phyloP scores from a whole-genome alignment of 2,329 filamentous ascomycete species.

The Fusarium pseudocircinatum region DNA sequence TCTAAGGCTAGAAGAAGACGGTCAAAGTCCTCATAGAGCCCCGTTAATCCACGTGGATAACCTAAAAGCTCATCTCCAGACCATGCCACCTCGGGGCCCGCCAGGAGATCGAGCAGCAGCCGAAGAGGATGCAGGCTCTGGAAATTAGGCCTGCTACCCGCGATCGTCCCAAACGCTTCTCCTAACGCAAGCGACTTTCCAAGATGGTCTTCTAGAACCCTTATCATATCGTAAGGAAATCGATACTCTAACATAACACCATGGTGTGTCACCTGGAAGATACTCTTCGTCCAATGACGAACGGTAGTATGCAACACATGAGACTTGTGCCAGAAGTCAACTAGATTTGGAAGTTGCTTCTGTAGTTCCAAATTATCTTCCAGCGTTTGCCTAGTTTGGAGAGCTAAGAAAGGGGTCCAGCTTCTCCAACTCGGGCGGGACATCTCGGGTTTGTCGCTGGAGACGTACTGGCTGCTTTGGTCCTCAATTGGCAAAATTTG shows the following conservation, averaged over 20 bases:
- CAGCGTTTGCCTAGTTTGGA: accelerated
- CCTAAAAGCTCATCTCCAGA: accelerated
- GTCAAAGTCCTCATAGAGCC: accelerated
- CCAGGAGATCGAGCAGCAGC: accelerated
- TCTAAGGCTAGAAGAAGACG: accelerated
- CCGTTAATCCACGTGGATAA: accelerated
- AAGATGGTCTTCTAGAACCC: neutral
- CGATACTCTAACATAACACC: too few relatives aligned
- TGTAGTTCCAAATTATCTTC: accelerated
- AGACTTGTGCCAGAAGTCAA: accelerated
- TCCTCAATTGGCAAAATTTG: accelerated
- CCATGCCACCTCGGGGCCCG: accelerated
- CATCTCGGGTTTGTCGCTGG: accelerated
- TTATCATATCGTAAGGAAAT: too few relatives aligned
- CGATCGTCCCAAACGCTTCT: accelerated
- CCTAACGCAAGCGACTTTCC: accelerated
- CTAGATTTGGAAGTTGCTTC: accelerated
- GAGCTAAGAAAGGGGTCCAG: accelerated
- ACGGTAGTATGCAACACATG: accelerated
- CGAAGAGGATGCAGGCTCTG: neutral
- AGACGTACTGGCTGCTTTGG: accelerated
- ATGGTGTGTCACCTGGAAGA: neutral
- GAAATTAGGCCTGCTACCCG: accelerated
- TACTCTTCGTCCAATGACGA: neutral
- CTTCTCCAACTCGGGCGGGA: neutral